Evolutionary conservation across 352 stramenopile species (phyloP).

Genomic region (Globisporangium uncinulatum): DNA sequence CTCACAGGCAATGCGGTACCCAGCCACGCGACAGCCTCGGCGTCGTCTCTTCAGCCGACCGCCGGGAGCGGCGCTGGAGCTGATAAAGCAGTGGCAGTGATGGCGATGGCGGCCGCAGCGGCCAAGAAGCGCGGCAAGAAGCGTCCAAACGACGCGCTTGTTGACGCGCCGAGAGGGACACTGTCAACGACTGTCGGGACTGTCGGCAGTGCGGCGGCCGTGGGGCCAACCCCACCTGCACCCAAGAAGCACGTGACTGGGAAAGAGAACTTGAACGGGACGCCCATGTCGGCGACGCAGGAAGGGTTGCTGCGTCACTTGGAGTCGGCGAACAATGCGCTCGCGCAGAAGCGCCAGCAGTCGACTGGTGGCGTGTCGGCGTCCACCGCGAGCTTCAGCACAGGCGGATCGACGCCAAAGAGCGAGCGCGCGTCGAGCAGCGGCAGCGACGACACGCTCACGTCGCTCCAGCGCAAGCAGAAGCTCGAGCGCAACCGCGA

Average conservation of each 20-base stretch:
- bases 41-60: slow-evolving; percentile 12
- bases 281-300: slow-evolving; percentile 42
- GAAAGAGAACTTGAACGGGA: slow-evolving; percentile 19
- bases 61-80: not conserved
- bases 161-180: slow-evolving; percentile 10
- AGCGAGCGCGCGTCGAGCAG: slow-evolving; percentile 45
- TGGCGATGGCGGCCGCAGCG: slow-evolving; percentile 8
- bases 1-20: slow-evolving; percentile 7
- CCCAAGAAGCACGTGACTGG: slow-evolving; percentile 23
- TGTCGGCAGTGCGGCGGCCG: not conserved
- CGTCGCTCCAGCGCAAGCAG: slow-evolving; percentile 62
- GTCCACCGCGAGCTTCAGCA: not conserved
- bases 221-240: slow-evolving; percentile 13
- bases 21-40: slow-evolving; percentile 7
- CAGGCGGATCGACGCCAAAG: slow-evolving; percentile 34
- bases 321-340: slow-evolving; percentile 64
- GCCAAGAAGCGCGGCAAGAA: slow-evolving; percentile 54
- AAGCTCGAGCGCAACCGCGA: slow-evolving; percentile 92
- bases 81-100: slow-evolving; percentile 7
- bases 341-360: slow-evolving; percentile 56
- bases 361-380: slow-evolving; percentile 1
- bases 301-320: slow-evolving; percentile 62
- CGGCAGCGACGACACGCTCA: slow-evolving; percentile 38
- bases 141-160: slow-evolving; percentile 31
- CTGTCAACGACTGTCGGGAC: not conserved